Percentiles rank a stretch among this genome's conserved stretches.
These are phyloP conservation scores for Ammopiptanthus mongolicus DNA, from an alignment of 306 rosid species.

Conservation along the genomic window DNA sequence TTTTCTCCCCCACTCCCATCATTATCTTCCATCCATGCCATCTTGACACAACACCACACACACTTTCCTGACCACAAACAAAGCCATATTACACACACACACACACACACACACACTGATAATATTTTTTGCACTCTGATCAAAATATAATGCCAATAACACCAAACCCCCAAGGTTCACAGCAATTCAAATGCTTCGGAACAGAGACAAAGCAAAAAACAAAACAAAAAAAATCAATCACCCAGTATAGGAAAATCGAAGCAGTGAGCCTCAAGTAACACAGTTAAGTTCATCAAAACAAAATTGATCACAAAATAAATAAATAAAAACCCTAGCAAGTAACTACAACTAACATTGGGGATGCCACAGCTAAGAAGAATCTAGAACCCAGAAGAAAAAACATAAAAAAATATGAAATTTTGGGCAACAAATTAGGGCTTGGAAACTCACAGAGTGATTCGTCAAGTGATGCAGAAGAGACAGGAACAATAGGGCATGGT, in stretches of 20 bases:
- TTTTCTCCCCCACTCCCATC: conserved; percentile 49
- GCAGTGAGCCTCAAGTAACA: not conserved
- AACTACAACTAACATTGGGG: not conserved
- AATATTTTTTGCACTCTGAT: not conserved
- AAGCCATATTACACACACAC: not conserved
- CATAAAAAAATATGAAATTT: not conserved
- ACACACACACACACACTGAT: not conserved
- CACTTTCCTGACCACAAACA: conserved; percentile 27
- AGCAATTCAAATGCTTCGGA: not conserved
- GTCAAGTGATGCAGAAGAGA: not conserved
- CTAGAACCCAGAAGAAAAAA: not conserved
- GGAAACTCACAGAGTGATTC: conserved; percentile 24
- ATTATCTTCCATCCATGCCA: conserved; percentile 68
- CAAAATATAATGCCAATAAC: not conserved
- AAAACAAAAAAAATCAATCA: not conserved
- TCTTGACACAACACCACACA: conserved; percentile 20
- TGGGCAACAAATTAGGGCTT: conserved; percentile 24
- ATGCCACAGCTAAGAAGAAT: not conserved
- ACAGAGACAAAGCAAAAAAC: too few relatives aligned
- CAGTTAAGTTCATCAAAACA: not conserved
- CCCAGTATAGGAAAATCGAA: not conserved
- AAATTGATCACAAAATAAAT: conserved; percentile 9
- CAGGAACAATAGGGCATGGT: not conserved
- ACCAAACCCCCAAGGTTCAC: not conserved
- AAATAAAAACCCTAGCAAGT: conserved; percentile 27